These are phyloP conservation scores for Kazachstania sp. DNA, from an alignment of 1,139 yeast genomes.

Conservation along the genomic window DNA sequence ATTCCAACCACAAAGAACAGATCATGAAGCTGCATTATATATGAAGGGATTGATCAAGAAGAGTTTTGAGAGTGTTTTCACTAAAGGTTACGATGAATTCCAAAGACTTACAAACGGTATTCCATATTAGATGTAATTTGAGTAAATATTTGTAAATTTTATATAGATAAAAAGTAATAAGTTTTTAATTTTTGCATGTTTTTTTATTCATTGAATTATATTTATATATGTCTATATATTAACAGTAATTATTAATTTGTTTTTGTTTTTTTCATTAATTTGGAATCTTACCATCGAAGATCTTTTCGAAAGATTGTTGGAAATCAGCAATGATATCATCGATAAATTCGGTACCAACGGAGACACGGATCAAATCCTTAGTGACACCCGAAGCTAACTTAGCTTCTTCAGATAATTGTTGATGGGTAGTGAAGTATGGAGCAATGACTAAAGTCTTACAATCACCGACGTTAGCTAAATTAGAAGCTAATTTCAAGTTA, in stretches of 20 bases:
- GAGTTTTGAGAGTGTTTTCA: conserved; percentile 79
- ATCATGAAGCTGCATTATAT: conserved; percentile 73
- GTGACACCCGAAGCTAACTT: conserved; percentile 77
- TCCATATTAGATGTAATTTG: conserved; percentile 47
- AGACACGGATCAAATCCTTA: conserved; percentile 76
- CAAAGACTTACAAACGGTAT: conserved; percentile 94
- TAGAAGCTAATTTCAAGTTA: conserved; percentile 70
- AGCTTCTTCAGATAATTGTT: conserved; percentile 78
- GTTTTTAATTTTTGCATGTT: not conserved
- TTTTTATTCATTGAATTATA: not conserved
- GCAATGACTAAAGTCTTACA: conserved; percentile 90
- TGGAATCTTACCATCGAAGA: conserved; percentile 32
- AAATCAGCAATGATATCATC: conserved; percentile 85
- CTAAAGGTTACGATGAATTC: conserved; percentile 96
- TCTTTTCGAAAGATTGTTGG: conserved; percentile 64
- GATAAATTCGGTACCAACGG: conserved; percentile 83
- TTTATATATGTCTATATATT: not conserved
- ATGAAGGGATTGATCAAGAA: conserved; percentile 71
- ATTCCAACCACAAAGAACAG: conserved; percentile 73
- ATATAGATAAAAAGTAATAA: not conserved
- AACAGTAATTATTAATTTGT: not conserved
- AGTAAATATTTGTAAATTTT: not conserved
- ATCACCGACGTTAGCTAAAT: conserved; percentile 95
- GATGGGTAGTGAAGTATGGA: conserved; percentile 92
- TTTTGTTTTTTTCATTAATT: too few species aligned